Conservation (phyloP, 1,284 basidiomycete species). For the Sporisorium scitamineum region DNA sequence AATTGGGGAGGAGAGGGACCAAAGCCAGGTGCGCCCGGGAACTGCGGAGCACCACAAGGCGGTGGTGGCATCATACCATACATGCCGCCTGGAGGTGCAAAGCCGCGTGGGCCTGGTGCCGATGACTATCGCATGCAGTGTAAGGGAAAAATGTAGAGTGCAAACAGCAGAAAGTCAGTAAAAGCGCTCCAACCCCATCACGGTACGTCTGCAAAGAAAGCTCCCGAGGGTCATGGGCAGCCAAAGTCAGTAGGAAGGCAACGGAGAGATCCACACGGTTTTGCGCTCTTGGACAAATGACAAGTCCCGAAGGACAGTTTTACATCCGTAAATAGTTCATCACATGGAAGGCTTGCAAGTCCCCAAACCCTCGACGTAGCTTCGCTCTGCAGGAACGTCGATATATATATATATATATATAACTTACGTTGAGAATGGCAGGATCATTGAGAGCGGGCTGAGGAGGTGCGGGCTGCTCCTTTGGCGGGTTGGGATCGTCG, state of each 20-base stretch:
- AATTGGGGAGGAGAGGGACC: slow-evolving; percentile 49
- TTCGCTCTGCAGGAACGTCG: not conserved
- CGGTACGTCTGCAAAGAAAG: not conserved
- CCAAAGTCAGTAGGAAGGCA: slow-evolving; percentile 78
- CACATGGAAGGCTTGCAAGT: slow-evolving; percentile 12
- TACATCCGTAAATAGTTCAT: slow-evolving; percentile 76
- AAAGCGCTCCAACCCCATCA: not conserved
- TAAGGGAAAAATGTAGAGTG: not conserved
- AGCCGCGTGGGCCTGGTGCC: slow-evolving; percentile 24
- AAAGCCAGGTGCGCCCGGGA: slow-evolving; percentile 27
- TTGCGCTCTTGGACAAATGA: slow-evolving; percentile 77
- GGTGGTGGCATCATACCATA: slow-evolving; percentile 44
- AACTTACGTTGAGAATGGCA: slow-evolving; percentile 64
- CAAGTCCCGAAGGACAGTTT: slow-evolving; percentile 73
- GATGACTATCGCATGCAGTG: slow-evolving; percentile 20
- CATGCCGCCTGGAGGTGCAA: slow-evolving; percentile 22
- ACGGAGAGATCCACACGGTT: slow-evolving; percentile 78
- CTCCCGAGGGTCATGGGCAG: slow-evolving; percentile 2
- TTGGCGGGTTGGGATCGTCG: slow-evolving; percentile 66
- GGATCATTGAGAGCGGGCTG: slow-evolving; percentile 57
- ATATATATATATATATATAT: too few relatives aligned
- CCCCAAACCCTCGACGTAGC: slow-evolving; percentile 3
- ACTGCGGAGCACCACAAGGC: slow-evolving; percentile 18
- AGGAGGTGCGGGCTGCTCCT: slow-evolving; percentile 29
- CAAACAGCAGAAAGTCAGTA: slow-evolving; percentile 3